These are phyloP conservation scores for Trichophyton equinum DNA, from an alignment of 2,329 filamentous ascomycete genomes.

Conservation along the genomic window DNA sequence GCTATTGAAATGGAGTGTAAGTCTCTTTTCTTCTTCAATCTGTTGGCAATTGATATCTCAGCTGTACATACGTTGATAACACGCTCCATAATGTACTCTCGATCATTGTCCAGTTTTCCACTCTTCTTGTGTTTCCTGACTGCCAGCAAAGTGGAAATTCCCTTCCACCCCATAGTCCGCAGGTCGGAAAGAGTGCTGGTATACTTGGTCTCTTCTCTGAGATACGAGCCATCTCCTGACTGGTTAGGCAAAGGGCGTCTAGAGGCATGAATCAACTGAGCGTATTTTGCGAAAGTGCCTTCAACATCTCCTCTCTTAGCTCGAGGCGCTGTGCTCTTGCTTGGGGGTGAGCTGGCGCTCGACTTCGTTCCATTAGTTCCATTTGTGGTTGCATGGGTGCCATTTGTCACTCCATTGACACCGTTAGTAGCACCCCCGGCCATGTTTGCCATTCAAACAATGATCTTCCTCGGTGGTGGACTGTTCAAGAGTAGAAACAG, in stretches of 20 bases:
- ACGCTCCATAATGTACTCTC: slow-evolving; percentile 64
- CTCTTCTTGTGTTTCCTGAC: slow-evolving; percentile 51
- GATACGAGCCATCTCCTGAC: slow-evolving; percentile 51
- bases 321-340: slow-evolving; percentile 15
- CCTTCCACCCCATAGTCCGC: slow-evolving; percentile 42
- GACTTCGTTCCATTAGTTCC: not conserved
- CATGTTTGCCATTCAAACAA: not conserved
- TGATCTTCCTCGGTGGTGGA: not conserved
- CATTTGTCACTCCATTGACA: slow-evolving; percentile 4
- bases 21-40: not conserved
- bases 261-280: slow-evolving; percentile 41
- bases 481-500: not conserved
- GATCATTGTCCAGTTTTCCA: slow-evolving; percentile 57
- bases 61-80: slow-evolving; percentile 43
- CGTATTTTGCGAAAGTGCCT: slow-evolving; percentile 33
- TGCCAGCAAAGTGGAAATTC: slow-evolving; percentile 50
- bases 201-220: slow-evolving; percentile 34
- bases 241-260: slow-evolving; percentile 51
- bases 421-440: slow-evolving; percentile 4
- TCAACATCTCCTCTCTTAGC: slow-evolving; percentile 31
- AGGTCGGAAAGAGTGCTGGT: slow-evolving; percentile 47
- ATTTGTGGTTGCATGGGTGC: slow-evolving; percentile 1
- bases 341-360: not conserved
- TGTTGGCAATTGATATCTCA: not conserved
- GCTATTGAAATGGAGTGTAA: slow-evolving; percentile 24